Evolutionary conservation across 306 rosid species (phyloP).

Genomic region (Pterocarpus macrocarpus): DNA sequence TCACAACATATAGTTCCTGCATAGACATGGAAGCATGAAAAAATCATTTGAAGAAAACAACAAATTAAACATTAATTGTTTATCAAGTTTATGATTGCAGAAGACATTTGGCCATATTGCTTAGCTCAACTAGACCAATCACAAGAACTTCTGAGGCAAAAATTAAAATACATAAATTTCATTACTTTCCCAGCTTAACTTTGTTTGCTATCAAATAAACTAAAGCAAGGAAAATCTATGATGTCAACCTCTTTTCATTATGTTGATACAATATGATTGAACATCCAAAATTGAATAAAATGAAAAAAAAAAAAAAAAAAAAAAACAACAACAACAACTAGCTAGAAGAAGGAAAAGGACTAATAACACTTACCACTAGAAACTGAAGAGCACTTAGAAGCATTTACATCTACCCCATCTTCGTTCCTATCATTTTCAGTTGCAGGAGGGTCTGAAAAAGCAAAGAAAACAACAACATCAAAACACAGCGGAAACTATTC

Average conservation of each 20-base stretch:
- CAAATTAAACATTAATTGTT: neutral
- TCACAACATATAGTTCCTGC: constrained; percentile 90
- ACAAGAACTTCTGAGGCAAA: neutral
- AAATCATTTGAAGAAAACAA: constrained; percentile 7
- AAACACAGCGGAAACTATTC: constrained; percentile 18
- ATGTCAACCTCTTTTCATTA: constrained; percentile 6
- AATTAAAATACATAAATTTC: neutral
- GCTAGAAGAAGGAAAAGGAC: neutral
- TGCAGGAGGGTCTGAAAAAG: constrained; percentile 60
- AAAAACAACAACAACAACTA: neutral
- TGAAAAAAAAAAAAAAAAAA: neutral
- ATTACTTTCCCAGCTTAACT: neutral
- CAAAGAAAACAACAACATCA: constrained; percentile 19
- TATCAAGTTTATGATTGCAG: neutral
- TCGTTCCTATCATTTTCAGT: constrained; percentile 50
- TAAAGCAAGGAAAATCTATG: constrained; percentile 11
- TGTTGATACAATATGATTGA: constrained; percentile 1
- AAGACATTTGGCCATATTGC: neutral
- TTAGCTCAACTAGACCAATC: neutral
- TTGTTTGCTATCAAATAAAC: constrained; percentile 6
- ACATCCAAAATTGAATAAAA: constrained; percentile 7
- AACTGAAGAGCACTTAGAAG: constrained; percentile 68
- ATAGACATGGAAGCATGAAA: neutral
- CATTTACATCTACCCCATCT: constrained; percentile 48
- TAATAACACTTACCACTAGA: constrained; percentile 58